Evolutionary conservation across 75 land plant genomes (phyloP).

Genomic region (Picea glauca): DNA sequence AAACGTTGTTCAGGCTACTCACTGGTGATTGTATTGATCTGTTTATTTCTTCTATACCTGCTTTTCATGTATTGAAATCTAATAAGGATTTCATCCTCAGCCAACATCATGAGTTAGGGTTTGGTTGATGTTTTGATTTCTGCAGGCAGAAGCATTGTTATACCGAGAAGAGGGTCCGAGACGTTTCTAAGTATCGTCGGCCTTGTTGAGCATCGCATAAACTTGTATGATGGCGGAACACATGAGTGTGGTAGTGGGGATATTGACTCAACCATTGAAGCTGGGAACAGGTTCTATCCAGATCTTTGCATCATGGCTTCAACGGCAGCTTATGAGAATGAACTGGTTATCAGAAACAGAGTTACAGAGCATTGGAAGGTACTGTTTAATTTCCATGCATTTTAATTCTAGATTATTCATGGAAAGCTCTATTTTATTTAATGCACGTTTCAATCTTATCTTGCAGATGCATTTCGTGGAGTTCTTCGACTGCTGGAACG

Average conservation of each 20-base stretch:
- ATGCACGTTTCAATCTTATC: background rate
- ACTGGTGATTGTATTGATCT: slow-evolving; percentile 19
- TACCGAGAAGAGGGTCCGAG: background rate
- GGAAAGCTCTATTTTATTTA: no score
- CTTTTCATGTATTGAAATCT: background rate
- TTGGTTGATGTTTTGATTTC: no score
- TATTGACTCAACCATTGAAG: background rate
- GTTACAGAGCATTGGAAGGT: slow-evolving; percentile 30
- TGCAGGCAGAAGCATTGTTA: background rate
- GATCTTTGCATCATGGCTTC: slow-evolving; percentile 12
- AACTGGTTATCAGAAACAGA: background rate
- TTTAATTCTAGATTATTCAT: no score
- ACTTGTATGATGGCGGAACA: background rate
- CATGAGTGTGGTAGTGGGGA: no score
- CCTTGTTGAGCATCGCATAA: background rate
- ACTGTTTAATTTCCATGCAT: background rate
- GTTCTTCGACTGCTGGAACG: slow-evolving; percentile 70
- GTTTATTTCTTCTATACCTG: background rate
- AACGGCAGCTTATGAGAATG: background rate
- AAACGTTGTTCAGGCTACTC: slow-evolving; percentile 21
- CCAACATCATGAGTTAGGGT: background rate
- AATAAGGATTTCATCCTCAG: no score
- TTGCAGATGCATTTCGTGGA: slow-evolving; percentile 68
- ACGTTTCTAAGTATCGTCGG: background rate
- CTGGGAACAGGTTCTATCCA: slow-evolving; percentile 7